These are phyloP conservation scores for Apiospora arundinis DNA, from an alignment of 2,329 filamentous ascomycete genomes.

Conservation along the genomic window DNA sequence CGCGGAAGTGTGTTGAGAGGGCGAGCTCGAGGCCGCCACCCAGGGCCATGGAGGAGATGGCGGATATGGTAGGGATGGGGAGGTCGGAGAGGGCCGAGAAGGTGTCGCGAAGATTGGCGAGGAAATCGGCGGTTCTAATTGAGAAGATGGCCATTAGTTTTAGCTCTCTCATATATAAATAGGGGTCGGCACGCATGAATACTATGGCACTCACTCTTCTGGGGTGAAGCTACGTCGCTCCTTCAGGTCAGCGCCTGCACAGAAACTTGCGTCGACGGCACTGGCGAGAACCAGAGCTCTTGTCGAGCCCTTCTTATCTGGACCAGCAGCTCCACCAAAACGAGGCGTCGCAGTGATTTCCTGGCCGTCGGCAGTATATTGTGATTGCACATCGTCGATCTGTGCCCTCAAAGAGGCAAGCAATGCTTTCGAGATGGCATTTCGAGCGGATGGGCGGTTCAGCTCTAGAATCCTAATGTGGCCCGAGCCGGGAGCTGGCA, in stretches of 20 bases:
- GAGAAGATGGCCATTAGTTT: conserved; percentile 9
- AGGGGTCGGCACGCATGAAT: not conserved
- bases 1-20: conserved; percentile 85
- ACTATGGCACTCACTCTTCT: conserved; percentile 67
- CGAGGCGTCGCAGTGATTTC: conserved; percentile 50
- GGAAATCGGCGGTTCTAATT: conserved; percentile 77
- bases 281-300: conserved; percentile 84
- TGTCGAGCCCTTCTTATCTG: conserved; percentile 63
- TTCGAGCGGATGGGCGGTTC: conserved; percentile 83
- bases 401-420: conserved; percentile 75
- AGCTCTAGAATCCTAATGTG: conserved; percentile 88
- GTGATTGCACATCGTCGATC: conserved; percentile 72
- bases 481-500: conserved; percentile 80
- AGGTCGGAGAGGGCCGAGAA: conserved; percentile 76
- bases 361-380: conserved; percentile 62
- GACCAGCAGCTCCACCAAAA: conserved; percentile 53
- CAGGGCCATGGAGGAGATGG: conserved; percentile 83
- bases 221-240: conserved; percentile 78
- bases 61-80: conserved; percentile 88
- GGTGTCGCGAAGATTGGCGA: conserved; percentile 76
- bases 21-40: conserved; percentile 95
- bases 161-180: conserved; percentile 25
- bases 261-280: conserved; percentile 86
- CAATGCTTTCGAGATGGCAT: conserved; percentile 85
- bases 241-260: conserved; percentile 93